Conservation (phyloP, 2,329 filamentous ascomycete genomes). For the Stagonosporopsis rhizophila region DNA sequence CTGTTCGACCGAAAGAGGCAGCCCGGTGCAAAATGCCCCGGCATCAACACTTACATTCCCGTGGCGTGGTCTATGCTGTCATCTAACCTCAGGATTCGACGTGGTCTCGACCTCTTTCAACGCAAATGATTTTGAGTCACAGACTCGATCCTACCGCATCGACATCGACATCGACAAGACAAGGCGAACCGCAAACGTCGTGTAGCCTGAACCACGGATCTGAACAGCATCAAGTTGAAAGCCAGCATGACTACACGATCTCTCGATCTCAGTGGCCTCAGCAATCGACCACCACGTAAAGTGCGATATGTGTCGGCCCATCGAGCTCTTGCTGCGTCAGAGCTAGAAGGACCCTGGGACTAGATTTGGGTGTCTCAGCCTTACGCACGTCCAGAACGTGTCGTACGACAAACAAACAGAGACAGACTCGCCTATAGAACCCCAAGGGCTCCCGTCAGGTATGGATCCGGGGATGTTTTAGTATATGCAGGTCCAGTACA, state of each 20-base stretch:
- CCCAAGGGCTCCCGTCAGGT: constrained; percentile 18
- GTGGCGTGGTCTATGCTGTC: not conserved
- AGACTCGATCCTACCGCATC: not conserved
- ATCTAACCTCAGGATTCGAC: constrained; percentile 4
- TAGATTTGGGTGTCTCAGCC: constrained; percentile 37
- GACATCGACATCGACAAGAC: too few species aligned
- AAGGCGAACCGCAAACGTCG: constrained; percentile 5
- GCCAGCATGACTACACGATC: constrained; percentile 7
- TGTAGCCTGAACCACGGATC: not conserved
- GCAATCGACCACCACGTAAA: not conserved
- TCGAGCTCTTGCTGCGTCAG: not conserved
- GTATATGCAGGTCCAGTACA: constrained; percentile 12
- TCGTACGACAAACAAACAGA: constrained; percentile 25
- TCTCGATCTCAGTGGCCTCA: not conserved
- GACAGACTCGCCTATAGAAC: constrained; percentile 21
- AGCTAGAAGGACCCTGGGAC: constrained; percentile 17
- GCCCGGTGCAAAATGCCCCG: not conserved
- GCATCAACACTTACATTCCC: not conserved
- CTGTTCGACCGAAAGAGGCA: not conserved
- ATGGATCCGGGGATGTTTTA: constrained; percentile 22
- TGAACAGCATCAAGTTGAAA: not conserved
- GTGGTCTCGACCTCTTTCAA: not conserved
- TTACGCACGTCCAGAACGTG: constrained; percentile 39
- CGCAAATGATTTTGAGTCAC: not conserved
- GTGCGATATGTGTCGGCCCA: not conserved